phyloP scores from a whole-genome alignment of 2,329 filamentous ascomycete genomes.

The Trichophyton rubrum region DNA sequence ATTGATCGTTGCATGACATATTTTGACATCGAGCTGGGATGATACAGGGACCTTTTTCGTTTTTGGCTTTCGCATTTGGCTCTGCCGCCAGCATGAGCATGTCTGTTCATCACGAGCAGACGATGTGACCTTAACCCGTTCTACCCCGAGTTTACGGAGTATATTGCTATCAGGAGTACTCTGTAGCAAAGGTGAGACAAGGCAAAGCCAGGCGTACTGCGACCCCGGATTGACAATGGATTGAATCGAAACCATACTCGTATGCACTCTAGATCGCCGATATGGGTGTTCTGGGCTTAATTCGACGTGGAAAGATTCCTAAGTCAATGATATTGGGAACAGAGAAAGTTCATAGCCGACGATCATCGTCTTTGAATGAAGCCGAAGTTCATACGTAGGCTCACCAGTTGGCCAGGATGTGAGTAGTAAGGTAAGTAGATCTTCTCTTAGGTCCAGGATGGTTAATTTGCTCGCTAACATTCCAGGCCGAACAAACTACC shows the following conservation, averaged over 20 bases:
- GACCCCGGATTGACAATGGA: background rate
- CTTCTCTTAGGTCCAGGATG: background rate
- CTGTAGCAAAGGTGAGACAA: background rate
- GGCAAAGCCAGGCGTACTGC: background rate
- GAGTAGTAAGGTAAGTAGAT: background rate
- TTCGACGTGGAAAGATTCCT: background rate
- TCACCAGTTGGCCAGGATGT: background rate
- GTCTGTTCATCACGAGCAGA: background rate
- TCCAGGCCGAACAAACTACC: background rate
- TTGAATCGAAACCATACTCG: background rate
- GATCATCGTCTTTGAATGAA: background rate
- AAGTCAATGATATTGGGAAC: background rate
- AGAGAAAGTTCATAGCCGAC: background rate
- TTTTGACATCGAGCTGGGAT: background rate
- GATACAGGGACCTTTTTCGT: background rate
- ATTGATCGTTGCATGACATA: background rate
- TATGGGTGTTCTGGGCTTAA: background rate
- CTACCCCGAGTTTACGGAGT: too few relatives aligned
- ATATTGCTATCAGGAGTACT: too few relatives aligned
- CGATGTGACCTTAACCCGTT: background rate
- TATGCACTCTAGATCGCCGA: background rate
- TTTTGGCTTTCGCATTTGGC: background rate
- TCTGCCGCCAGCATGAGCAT: background rate
- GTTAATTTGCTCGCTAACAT: background rate
- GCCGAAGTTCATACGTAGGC: background rate